Conservation (phyloP, 1,139 yeast species). For the Eremothecium coryli region DNA sequence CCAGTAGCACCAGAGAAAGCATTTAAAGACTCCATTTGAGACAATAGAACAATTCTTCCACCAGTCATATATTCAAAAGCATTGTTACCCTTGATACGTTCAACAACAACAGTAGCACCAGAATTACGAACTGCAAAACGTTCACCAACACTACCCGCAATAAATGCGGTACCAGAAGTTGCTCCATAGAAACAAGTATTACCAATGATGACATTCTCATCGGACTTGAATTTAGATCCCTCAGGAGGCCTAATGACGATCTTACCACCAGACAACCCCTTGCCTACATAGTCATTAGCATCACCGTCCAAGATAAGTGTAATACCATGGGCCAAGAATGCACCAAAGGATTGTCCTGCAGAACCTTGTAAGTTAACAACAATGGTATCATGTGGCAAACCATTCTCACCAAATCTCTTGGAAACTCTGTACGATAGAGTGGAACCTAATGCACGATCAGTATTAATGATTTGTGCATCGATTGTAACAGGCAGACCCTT, state of each 20-base stretch:
- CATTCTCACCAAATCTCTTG: constrained; percentile 84
- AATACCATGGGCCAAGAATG: constrained; percentile 91
- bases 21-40: constrained; percentile 87
- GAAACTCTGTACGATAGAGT: constrained; percentile 91
- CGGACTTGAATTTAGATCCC: constrained; percentile 77
- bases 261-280: constrained; percentile 95
- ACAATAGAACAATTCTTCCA: constrained; percentile 91
- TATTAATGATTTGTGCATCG: constrained; percentile 85
- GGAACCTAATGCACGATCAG: constrained; percentile 94
- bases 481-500: constrained; percentile 91
- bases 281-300: constrained; percentile 95
- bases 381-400: constrained; percentile 91
- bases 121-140: constrained; percentile 98
- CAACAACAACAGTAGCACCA: constrained; percentile 94
- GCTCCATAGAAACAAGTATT: constrained; percentile 98
- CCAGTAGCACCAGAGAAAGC: constrained; percentile 98
- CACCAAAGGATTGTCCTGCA: constrained; percentile 98
- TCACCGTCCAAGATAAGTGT: constrained; percentile 95
- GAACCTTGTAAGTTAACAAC: constrained; percentile 87
- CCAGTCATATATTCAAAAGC: constrained; percentile 99
- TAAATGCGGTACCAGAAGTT: constrained; percentile 86
- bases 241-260: constrained; percentile 86
- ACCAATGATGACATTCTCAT: constrained; percentile 93
- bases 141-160: constrained; percentile 97
- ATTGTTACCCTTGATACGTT: constrained; percentile 90